Conservation (phyloP, 176 grass and related monocot genomes). For the Pontederia crassipes region DNA sequence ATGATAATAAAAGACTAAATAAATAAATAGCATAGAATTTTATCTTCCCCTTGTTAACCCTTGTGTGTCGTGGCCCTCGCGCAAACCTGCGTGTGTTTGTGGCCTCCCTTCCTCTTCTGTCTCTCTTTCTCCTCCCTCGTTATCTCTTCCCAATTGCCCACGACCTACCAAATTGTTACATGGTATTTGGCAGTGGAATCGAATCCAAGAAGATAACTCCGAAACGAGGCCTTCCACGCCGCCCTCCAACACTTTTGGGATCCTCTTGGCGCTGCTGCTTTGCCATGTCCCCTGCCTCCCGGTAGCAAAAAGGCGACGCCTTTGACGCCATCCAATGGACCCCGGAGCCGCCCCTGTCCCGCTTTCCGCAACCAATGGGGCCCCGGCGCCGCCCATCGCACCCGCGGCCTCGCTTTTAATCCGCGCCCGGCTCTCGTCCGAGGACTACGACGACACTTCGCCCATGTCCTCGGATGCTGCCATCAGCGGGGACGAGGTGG, state of each 20-base stretch:
- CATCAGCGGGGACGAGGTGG: not conserved
- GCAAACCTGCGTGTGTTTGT: not conserved
- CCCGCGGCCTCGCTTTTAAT: constrained; percentile 8
- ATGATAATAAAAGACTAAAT: no score
- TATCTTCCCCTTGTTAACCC: not conserved
- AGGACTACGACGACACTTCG: not conserved
- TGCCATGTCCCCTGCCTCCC: not conserved
- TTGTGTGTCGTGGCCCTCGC: no score
- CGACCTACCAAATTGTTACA: not conserved
- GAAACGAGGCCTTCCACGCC: not conserved
- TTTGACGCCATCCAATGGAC: not conserved
- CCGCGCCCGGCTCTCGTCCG: constrained; percentile 14
- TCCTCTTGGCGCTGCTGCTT: not conserved
- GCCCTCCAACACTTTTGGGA: not conserved
- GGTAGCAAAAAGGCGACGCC: not conserved
- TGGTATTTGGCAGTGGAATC: no score
- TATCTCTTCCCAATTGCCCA: not conserved
- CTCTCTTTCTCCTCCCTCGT: not conserved
- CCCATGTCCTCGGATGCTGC: constrained; percentile 3
- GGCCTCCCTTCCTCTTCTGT: not conserved
- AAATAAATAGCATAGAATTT: not conserved
- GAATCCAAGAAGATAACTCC: not conserved
- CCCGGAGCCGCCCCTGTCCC: not conserved
- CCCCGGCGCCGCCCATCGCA: not conserved
- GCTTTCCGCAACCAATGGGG: not conserved